Base-by-base conservation (phyloP, 2,329 filamentous ascomycete genomes). In the Claviceps quebecensis region DNA sequence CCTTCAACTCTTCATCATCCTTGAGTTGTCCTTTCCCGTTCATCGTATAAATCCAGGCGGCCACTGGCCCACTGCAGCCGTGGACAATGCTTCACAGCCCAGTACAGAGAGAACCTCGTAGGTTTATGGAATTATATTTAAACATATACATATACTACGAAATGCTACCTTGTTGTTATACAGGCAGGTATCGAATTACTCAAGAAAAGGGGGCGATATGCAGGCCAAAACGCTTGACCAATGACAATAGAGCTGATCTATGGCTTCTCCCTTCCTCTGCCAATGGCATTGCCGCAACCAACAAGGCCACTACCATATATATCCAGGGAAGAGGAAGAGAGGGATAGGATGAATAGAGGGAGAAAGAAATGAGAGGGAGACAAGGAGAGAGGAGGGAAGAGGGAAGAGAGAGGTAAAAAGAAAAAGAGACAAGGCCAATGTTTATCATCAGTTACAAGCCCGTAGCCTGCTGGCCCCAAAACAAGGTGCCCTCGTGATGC, bases 401-500 rank as follows among this genome's bases (percentile, higher is more conserved):
- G 16, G 16, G 8, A 29, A 29, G 29, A 34, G 7, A 45, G 23
- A 45, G 3, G 16, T 14, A 34, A 17, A 17, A 2, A 34, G 16
- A 34, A 34, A 14, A 13, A 17, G 17, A 45, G 16, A 19, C 17
- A 5, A 17, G 13, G 26, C 13, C 41, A 45, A 26, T 23, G 11
- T 16, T 16, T 11, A 19, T 29, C 3, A 23, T 16, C 16, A 17
- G 5, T 6, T 7, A 41, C 50, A 50, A 19, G 13, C 45, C 47
- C 6, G 45, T 48, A 19, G 45, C 39, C 49, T 53, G 11, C 46
- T 58, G 60, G 8, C 62, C 62, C 11, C 48, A 52, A 11, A 65
- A 61, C 4, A 64, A 54, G 1, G 53, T 17, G 6, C 53, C 52
- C 36, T 63, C 56, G 44, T 57, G 55, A 19, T 58, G 47, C 8